phyloP scores from a whole-genome alignment of 2,329 filamentous ascomycete genomes.

The Penicillium concentricum region DNA sequence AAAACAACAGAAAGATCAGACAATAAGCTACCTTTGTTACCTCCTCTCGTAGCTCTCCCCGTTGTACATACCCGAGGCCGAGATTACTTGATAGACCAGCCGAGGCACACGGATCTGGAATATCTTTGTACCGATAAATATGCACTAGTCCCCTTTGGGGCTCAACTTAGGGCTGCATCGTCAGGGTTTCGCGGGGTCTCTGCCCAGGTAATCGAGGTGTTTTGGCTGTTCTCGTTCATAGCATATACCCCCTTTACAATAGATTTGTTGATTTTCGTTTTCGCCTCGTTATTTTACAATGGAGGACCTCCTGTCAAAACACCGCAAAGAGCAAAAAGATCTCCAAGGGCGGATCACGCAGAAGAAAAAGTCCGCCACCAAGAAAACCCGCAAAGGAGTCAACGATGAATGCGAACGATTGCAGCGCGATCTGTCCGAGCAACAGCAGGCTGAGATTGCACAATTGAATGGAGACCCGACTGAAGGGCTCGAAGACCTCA shows the following conservation, averaged over 20 bases:
- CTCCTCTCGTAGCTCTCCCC: constrained; percentile 10
- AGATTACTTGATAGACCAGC: constrained; percentile 17
- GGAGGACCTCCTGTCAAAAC: constrained; percentile 74
- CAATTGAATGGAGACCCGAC: constrained; percentile 41
- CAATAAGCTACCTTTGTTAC: constrained; percentile 5
- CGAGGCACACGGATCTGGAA: constrained; percentile 26
- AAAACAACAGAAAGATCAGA: neutral
- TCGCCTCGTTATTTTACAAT: constrained; percentile 41
- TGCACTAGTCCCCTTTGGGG: constrained; percentile 21
- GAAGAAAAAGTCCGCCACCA: constrained; percentile 96
- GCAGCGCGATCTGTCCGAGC: constrained; percentile 56
- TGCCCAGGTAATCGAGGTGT: neutral
- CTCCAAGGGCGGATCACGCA: constrained; percentile 81
- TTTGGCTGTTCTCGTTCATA: constrained; percentile 1
- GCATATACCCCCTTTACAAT: constrained; percentile 6
- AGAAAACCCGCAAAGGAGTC: constrained; percentile 70
- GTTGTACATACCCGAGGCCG: constrained; percentile 24
- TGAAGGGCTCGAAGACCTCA: constrained; percentile 35
- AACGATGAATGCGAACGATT: constrained; percentile 63
- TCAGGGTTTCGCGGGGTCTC: constrained; percentile 34
- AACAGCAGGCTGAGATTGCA: constrained; percentile 53
- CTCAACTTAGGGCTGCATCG: constrained; percentile 25
- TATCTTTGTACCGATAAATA: constrained; percentile 9
- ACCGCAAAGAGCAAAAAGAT: constrained; percentile 86
- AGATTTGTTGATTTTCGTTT: neutral